Conservation (phyloP, 2,329 filamentous ascomycete species). For the Alternaria angustiovoidea region DNA sequence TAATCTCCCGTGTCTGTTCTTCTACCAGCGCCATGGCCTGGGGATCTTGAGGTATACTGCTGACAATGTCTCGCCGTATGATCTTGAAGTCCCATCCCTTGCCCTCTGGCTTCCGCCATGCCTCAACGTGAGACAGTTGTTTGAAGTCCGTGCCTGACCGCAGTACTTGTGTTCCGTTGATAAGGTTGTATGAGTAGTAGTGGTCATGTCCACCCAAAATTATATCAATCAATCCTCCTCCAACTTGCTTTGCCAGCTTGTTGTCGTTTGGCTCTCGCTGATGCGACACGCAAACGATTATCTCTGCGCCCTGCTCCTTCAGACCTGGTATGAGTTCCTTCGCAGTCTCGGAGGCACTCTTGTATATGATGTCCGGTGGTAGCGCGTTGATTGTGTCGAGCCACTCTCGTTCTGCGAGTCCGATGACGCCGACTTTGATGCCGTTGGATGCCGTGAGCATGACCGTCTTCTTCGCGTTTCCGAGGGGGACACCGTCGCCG, state of each 20-base stretch:
- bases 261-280: slow-evolving; percentile 89
- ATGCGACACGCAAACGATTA: slow-evolving; percentile 84
- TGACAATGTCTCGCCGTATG: slow-evolving; percentile 74
- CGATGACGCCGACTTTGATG: slow-evolving; percentile 84
- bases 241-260: slow-evolving; percentile 77
- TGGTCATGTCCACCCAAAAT: slow-evolving; percentile 92
- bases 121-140: slow-evolving; percentile 87
- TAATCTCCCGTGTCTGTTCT: slow-evolving; percentile 75
- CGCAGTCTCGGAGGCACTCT: slow-evolving; percentile 78
- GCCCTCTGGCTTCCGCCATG: slow-evolving; percentile 63
- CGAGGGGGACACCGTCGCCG: slow-evolving; percentile 77
- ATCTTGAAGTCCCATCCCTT: slow-evolving; percentile 81
- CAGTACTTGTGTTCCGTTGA: slow-evolving; percentile 84
- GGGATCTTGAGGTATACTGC: slow-evolving; percentile 70
- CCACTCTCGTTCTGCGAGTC: slow-evolving; percentile 87
- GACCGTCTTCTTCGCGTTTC: slow-evolving; percentile 75
- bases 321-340: slow-evolving; percentile 77
- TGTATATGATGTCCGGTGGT: slow-evolving; percentile 82
- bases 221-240: slow-evolving; percentile 79
- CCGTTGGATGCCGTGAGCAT: slow-evolving; percentile 84
- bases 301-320: slow-evolving; percentile 78
- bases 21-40: slow-evolving; percentile 69
- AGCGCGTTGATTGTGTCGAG: slow-evolving; percentile 87
- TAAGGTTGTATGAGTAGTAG: slow-evolving; percentile 78
- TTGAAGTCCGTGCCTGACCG: slow-evolving; percentile 92